phyloP scores from a whole-genome alignment of 176 grass and related monocot species.

The Eleusine indica region DNA sequence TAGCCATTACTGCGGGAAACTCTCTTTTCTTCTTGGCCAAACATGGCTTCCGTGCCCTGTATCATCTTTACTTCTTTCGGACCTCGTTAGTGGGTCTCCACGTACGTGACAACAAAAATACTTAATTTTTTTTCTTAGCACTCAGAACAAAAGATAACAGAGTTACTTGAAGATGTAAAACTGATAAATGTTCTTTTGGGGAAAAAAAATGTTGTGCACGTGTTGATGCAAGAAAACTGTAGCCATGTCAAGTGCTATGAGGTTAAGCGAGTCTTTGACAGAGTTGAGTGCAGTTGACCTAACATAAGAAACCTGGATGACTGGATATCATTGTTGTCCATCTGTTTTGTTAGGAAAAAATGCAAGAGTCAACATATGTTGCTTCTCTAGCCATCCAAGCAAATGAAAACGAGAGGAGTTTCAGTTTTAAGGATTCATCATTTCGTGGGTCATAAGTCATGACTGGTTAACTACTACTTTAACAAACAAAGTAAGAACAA shows the following conservation, averaged over 20 bases:
- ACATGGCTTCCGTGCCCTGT: not conserved
- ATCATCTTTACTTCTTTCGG: constrained; percentile 9
- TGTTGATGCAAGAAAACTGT: not conserved
- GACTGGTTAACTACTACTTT: no score
- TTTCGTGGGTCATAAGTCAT: no score
- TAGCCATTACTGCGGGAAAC: constrained; percentile 72
- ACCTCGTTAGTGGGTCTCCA: constrained; percentile 12
- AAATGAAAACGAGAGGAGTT: not conserved
- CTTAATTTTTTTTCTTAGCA: not conserved
- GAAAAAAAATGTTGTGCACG: not conserved
- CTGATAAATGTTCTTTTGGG: not conserved
- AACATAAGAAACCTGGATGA: constrained; percentile 32
- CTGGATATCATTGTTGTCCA: not conserved
- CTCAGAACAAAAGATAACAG: not conserved
- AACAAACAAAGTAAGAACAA: no score
- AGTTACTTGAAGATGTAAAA: not conserved
- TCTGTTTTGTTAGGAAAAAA: constrained; percentile 20
- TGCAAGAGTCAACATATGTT: constrained; percentile 5
- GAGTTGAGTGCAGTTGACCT: constrained; percentile 34
- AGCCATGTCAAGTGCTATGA: not conserved
- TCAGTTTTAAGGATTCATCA: constrained; percentile 18
- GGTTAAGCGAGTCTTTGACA: constrained; percentile 1
- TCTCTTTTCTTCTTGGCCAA: not conserved
- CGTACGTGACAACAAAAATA: not conserved
- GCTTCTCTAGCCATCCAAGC: constrained; percentile 26